Conservation (phyloP, 1,284 basidiomycete species). For the Sporisorium sorghi region DNA sequence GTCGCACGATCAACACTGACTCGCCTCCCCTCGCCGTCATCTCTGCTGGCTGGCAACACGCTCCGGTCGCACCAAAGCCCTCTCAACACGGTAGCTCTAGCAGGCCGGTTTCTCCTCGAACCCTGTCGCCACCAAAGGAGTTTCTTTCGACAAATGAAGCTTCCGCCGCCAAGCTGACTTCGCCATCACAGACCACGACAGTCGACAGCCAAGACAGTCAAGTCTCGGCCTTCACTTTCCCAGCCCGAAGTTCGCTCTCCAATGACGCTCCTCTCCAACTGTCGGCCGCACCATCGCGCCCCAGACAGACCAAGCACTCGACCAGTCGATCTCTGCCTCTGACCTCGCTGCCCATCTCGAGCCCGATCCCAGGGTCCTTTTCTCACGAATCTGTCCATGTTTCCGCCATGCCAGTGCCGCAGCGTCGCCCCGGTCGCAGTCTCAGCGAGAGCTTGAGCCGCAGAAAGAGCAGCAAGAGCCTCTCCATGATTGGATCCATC, state of each 20-base stretch:
- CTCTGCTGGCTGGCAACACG: slow-evolving; percentile 14
- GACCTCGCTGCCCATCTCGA: slow-evolving; percentile 19
- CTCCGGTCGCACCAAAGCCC: background rate
- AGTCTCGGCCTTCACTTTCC: slow-evolving; percentile 28
- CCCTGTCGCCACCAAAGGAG: slow-evolving; percentile 2
- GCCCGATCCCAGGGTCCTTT: slow-evolving; percentile 7
- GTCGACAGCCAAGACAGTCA: slow-evolving; percentile 15
- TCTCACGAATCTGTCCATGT: background rate
- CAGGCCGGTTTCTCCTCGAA: slow-evolving; percentile 14
- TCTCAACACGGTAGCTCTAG: background rate
- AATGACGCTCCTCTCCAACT: slow-evolving; percentile 12
- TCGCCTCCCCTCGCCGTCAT: slow-evolving; percentile 42
- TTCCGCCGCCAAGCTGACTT: background rate
- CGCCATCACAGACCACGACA: background rate
- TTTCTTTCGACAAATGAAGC: no score
- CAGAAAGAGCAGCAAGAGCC: slow-evolving; percentile 46
- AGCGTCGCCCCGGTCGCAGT: slow-evolving; percentile 25
- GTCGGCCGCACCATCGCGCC: background rate
- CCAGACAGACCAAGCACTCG: slow-evolving; percentile 24
- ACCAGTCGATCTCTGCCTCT: slow-evolving; percentile 27
- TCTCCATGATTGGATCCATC: slow-evolving; percentile 35
- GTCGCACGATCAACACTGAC: background rate
- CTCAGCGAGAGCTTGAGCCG: slow-evolving; percentile 20
- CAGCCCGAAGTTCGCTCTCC: slow-evolving; percentile 16
- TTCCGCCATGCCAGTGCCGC: background rate